phyloP scores from a whole-genome alignment of 2,329 filamentous ascomycete genomes.

The Aspergillus flavus region DNA sequence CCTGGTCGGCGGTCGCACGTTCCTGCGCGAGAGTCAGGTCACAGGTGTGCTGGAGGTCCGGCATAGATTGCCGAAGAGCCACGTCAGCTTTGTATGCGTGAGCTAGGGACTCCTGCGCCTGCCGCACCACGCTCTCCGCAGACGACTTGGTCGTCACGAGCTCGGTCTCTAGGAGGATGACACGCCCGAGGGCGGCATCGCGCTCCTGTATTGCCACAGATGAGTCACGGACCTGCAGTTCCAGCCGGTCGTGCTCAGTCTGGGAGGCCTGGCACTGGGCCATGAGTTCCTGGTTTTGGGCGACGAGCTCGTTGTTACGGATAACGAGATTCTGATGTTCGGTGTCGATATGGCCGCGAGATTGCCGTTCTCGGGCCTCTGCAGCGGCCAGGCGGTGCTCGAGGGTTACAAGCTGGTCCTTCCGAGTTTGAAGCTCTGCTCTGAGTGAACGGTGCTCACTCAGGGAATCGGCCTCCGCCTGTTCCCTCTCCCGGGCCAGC shows the following conservation, averaged over 20 bases:
- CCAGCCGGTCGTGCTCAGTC: not conserved
- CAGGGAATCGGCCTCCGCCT: slow-evolving; percentile 2
- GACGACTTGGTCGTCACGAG: not conserved
- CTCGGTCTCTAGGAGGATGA: slow-evolving; percentile 5
- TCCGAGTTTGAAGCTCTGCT: slow-evolving; percentile 9
- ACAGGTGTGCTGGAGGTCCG: slow-evolving; percentile 11
- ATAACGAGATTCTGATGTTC: slow-evolving; percentile 3
- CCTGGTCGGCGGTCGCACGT: not conserved
- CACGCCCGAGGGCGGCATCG: slow-evolving; percentile 2
- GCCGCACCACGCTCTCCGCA: not conserved
- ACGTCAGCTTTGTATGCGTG: not conserved
- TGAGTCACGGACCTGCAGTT: not conserved
- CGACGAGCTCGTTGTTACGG: not conserved
- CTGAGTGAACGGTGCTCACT: slow-evolving; percentile 11
- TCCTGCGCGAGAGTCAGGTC: slow-evolving; percentile 13
- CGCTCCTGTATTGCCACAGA: slow-evolving; percentile 9
- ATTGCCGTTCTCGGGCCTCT: slow-evolving; percentile 2
- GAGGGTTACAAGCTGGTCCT: slow-evolving; percentile 7
- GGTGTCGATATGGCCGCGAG: not conserved
- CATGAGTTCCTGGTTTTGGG: slow-evolving; percentile 4
- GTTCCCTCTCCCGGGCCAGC: slow-evolving; percentile 3
- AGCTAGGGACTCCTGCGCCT: slow-evolving; percentile 7
- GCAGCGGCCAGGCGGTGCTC: slow-evolving; percentile 9
- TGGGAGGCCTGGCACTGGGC: slow-evolving; percentile 5
- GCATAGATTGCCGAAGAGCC: slow-evolving; percentile 8